Percentiles rank a stretch among this genome's conserved stretches.
These are phyloP conservation scores for Eragrostis tef DNA, from an alignment of 202 grass and related monocot genomes.

Conservation along the genomic window DNA sequence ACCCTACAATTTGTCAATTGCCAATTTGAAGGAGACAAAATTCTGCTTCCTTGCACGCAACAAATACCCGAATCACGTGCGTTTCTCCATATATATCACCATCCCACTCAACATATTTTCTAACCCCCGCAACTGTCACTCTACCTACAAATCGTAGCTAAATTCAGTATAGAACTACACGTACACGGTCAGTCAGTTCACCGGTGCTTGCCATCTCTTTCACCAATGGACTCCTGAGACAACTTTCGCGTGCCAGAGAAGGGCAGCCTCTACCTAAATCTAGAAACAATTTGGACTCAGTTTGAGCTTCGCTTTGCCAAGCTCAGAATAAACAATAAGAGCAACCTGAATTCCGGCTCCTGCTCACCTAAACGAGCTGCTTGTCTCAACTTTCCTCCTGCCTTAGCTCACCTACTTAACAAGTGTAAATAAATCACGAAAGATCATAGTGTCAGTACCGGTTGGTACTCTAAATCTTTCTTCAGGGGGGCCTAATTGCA, in stretches of 20 bases:
- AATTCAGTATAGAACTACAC: neutral
- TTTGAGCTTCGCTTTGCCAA: neutral
- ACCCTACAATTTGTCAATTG: neutral
- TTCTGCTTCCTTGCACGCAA: conserved; percentile 56
- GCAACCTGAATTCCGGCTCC: conserved; percentile 37
- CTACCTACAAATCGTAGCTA: neutral
- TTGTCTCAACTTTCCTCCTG: conserved; percentile 53
- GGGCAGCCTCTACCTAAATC: conserved; percentile 43
- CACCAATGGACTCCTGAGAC: conserved; percentile 16
- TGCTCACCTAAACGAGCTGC: conserved; percentile 49
- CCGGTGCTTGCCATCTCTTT: conserved; percentile 22
- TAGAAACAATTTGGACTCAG: neutral
- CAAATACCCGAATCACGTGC: conserved; percentile 29
- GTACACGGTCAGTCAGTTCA: neutral
- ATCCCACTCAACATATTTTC: neutral
- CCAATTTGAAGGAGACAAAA: neutral
- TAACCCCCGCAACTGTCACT: neutral
- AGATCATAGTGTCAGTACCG: conserved; percentile 4
- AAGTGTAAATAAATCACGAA: neutral
- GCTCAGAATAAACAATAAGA: neutral
- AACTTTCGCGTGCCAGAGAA: neutral
- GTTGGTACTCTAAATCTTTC: conserved; percentile 28
- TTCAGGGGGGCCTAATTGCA: neutral
- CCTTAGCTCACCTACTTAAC: conserved; percentile 54
- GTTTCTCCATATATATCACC: neutral